Percentiles rank a stretch among this genome's conserved stretches.
phyloP scores from a whole-genome alignment of 2,329 filamentous ascomycete genomes.

The Macrophomina phaseolina region DNA sequence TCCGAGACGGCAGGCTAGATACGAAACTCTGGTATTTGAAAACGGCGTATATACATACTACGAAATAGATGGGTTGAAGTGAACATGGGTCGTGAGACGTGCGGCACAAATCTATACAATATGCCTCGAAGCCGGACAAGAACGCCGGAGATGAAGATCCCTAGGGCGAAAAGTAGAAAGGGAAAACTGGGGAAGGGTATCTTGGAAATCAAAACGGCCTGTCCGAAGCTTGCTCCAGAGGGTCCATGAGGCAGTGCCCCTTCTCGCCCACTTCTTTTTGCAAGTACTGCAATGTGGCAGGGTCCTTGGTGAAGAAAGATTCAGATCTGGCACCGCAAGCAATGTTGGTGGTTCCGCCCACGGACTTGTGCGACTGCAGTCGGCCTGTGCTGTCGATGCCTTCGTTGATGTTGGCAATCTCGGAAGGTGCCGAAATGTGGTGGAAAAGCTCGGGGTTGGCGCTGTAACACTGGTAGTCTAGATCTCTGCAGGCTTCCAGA shows the following conservation, averaged over 20 bases:
- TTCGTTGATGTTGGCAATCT: slow-evolving; percentile 40
- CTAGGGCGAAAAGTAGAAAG: neutral
- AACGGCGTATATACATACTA: neutral
- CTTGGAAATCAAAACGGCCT: slow-evolving; percentile 22
- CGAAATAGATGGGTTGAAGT: no score
- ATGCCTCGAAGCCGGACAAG: neutral
- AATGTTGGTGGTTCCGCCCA: slow-evolving; percentile 38
- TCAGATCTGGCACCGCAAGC: slow-evolving; percentile 39
- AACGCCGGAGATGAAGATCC: neutral
- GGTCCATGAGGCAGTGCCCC: slow-evolving; percentile 36
- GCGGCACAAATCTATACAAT: neutral
- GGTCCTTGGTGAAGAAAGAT: slow-evolving; percentile 34
- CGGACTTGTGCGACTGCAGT: neutral
- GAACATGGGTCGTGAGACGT: neutral
- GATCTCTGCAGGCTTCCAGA: slow-evolving; percentile 46
- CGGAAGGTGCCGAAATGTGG: slow-evolving; percentile 40
- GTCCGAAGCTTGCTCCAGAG: slow-evolving; percentile 29
- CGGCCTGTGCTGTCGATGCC: slow-evolving; percentile 25
- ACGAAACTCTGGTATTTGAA: neutral
- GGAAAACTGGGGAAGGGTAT: slow-evolving; percentile 5
- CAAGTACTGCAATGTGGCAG: slow-evolving; percentile 36
- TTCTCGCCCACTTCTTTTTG: slow-evolving; percentile 34
- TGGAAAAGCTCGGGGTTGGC: slow-evolving; percentile 50
- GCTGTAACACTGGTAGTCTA: slow-evolving; percentile 43
- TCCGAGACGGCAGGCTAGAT: neutral